These are phyloP conservation scores for Thalassiosira profunda DNA, from an alignment of 108 stramenopile species.

Conservation along the genomic window DNA sequence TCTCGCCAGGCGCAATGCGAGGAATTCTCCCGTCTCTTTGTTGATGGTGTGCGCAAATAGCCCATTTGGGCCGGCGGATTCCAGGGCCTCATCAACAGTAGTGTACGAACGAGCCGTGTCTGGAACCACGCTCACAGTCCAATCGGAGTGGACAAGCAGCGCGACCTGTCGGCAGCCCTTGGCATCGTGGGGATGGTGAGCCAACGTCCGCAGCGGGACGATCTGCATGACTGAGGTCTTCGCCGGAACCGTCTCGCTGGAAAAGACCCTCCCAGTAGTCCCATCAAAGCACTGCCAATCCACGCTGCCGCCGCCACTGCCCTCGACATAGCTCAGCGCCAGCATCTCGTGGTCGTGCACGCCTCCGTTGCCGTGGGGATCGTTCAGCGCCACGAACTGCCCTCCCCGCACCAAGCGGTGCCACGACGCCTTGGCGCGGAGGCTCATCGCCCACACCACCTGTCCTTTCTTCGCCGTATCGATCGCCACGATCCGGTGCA, in stretches of 20 bases:
- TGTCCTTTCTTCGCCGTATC: constrained; percentile 57
- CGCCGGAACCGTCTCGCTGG: constrained; percentile 39
- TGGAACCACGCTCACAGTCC: constrained; percentile 62
- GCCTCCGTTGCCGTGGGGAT: constrained; percentile 73
- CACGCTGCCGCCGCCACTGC: constrained; percentile 13
- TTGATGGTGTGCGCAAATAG: constrained; percentile 71
- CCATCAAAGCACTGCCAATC: constrained; percentile 88
- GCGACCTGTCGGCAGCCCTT: constrained; percentile 72
- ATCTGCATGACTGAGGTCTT: constrained; percentile 68
- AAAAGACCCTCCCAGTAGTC: constrained; percentile 64
- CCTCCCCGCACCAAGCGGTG: constrained; percentile 83
- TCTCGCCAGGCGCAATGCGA: constrained; percentile 27
- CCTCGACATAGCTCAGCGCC: constrained; percentile 48
- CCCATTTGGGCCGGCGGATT: constrained; percentile 52
- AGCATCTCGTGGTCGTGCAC: constrained; percentile 75
- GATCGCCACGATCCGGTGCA: constrained; percentile 72
- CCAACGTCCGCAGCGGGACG: constrained; percentile 50
- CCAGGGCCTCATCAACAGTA: constrained; percentile 43
- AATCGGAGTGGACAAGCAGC: constrained; percentile 65
- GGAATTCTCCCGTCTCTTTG: constrained; percentile 45
- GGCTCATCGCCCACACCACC: constrained; percentile 62
- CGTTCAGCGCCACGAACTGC: constrained; percentile 53
- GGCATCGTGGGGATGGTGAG: constrained; percentile 47
- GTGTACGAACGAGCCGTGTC: constrained; percentile 34
- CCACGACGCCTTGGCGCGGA: constrained; percentile 59